Evolutionary conservation across 352 stramenopile species (phyloP), one percentile per base, ranked within the genome.

Genomic region (Blastocystis sp.): DNA sequence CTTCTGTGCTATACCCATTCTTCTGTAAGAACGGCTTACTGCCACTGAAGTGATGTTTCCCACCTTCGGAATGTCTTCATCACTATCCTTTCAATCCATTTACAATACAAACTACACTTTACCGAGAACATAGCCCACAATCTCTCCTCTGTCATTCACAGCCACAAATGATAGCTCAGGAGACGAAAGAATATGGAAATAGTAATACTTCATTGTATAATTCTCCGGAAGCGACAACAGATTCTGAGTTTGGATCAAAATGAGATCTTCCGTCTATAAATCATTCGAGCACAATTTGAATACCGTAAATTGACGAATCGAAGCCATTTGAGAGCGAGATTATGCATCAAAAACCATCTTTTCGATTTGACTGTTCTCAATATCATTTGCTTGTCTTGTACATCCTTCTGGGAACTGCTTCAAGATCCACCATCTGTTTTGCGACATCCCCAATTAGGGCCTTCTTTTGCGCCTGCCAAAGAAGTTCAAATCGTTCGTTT

Each of bases 121-220:
- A 37, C 95, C 96, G 42, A 99, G 90, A 14, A 99, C 96, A 90
- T 99, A 99, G 69, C 97, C 97, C 24, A 99, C 96, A 90, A 99
- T 98, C 88, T 97, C 97, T 66, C 94, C 94, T 86, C 96, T 93
- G 89, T 96, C 92, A 88, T 98, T 95, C 89, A 98, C 96, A 0
- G 96, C 96, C 29, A 99, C 96, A 90, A 97, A 97, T 9, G 98
- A 93, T 74, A 99, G 92, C 90, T 99, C 96, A 51, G 97, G 97
- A 96, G 96, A 99, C 80, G 94, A 95, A 78, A 98, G 93, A 88
- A 98, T 93, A 90, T 99, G 96, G 92, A 99, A 99, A 88, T 98
- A 97, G 90, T 99, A 99, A 91, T 99, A 99, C 90, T 98, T 97
- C 93, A 98, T 97, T 51, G 98, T 95, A 90, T 99, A 99, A 91